Evolutionary conservation across 148 eudicot genomes (phyloP), one percentile per base, ranked within the genome.

Genomic region (Rhododendron mucronatum): DNA sequence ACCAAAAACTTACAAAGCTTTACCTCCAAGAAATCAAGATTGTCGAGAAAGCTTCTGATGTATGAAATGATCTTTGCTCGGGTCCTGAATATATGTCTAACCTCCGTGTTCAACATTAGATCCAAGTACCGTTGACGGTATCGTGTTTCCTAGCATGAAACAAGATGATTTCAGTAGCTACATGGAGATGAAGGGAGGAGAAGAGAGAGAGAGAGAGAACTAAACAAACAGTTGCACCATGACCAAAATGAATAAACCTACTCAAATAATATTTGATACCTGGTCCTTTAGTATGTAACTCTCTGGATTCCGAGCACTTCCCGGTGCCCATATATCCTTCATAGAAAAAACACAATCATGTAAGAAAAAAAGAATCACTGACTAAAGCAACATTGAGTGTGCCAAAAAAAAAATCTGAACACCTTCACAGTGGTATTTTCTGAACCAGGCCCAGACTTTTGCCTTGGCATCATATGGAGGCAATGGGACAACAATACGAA

Each of bases 41-140:
- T 63, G 88, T 95, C 95, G 69, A 96, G 97, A 83, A 92, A 96
- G 69, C 91, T 90, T 88, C 96, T 90, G 63, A 96, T 87, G 83
- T 94, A 93, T 26, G 90, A 88, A 57, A 96, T 86, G 28, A 95
- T 88, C 87, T 84, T 93, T 16, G 97, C 81, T 4, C 99, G 94
- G 48, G 95, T 92, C 87, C 82, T 92, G 88, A 96, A 96, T 86
- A 96, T 95, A 81, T 92, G 90, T 78, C 93, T 91, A 78, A 94
- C 94, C 81, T 96, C 99, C 20, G 85, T n/a, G 84, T 96, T 96
- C 91, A 95, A 73, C 94, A 96, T 96, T 90, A 95, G 86, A 86
- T 96, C 99, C 88, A 96, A 87, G 90, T 96, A 96, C 12, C 99
- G 93, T 84, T 96, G 99, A 65, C 98, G 96, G 87, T 94, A 96